Percentiles rank a stretch among this genome's conserved stretches.
Evolutionary conservation across 352 stramenopile genomes (phyloP).

Genomic region (Albugo laibachii): DNA sequence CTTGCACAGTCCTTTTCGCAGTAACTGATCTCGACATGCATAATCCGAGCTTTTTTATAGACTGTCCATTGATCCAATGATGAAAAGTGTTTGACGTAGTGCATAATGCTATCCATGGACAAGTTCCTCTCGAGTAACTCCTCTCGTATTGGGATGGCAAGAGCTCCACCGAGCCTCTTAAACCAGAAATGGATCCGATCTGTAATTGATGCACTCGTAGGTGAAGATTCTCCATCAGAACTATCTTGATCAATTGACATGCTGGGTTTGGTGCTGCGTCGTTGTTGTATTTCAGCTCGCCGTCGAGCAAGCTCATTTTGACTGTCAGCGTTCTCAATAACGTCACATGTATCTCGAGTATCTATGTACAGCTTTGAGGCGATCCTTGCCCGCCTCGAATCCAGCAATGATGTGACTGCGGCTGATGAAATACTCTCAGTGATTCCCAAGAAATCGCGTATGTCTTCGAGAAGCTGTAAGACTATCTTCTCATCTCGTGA

Average conservation of each 20-base stretch:
- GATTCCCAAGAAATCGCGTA: constrained; percentile 15
- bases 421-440: not conserved
- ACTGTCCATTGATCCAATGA: constrained; percentile 36
- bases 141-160: constrained; percentile 23
- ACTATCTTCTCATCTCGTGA: constrained; percentile 13
- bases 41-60: constrained; percentile 34
- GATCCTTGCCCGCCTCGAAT: constrained; percentile 16
- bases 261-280: not conserved
- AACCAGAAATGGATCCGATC: constrained; percentile 62
- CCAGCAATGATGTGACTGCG: constrained; percentile 1
- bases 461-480: constrained; percentile 50
- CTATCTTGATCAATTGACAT: not conserved
- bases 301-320: not conserved
- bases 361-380: constrained; percentile 55
- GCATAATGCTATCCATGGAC: constrained; percentile 22
- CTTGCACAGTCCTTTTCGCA: not conserved
- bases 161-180: constrained; percentile 22
- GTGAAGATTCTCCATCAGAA: not conserved
- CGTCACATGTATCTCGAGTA: constrained; percentile 52
- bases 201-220: constrained; percentile 7
- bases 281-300: not conserved
- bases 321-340: constrained; percentile 14
- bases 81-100: constrained; percentile 49
- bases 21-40: constrained; percentile 30
- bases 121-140: constrained; percentile 33